A percentile compares a stretch with the other conserved stretches of the same genome.
Conservation (phyloP, 805 yeast species). For the Candida pseudofarinosa region DNA sequence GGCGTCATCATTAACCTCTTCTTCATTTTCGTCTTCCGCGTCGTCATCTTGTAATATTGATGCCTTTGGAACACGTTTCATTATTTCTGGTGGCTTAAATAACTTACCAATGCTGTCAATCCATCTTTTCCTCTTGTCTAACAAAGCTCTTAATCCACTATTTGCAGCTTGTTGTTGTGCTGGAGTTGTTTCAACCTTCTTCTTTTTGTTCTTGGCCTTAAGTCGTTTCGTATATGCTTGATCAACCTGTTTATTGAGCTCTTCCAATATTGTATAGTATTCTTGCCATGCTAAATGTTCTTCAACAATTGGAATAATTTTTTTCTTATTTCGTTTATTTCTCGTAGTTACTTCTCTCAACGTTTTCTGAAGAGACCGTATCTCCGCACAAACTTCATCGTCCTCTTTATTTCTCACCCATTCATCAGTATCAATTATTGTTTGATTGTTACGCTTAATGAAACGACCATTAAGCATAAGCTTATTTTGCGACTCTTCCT, state of each 20-base stretch:
- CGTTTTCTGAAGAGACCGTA: constrained; percentile 68
- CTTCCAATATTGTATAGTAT: constrained; percentile 83
- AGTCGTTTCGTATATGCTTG: constrained; percentile 84
- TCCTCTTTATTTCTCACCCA: constrained; percentile 86
- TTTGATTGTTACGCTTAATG: constrained; percentile 17
- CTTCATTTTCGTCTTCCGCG: constrained; percentile 30
- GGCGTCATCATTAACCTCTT: constrained; percentile 25
- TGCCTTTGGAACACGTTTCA: constrained; percentile 71
- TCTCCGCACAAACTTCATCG: constrained; percentile 86
- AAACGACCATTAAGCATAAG: constrained; percentile 19
- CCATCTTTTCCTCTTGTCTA: constrained; percentile 90
- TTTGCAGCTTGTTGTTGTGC: constrained; percentile 68
- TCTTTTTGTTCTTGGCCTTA: constrained; percentile 65
- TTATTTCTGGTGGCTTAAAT: constrained; percentile 60
- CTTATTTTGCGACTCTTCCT: constrained; percentile 28
- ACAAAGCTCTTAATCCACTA: constrained; percentile 68
- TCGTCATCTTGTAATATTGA: constrained; percentile 47
- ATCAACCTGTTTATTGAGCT: constrained; percentile 93
- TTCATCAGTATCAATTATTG: constrained; percentile 50
- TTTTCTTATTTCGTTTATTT: constrained; percentile 65
- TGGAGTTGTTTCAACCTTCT: constrained; percentile 27
- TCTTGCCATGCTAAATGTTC: constrained; percentile 95
- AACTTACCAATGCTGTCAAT: constrained; percentile 83
- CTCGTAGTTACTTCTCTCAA: constrained; percentile 55
- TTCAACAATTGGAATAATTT: constrained; percentile 67